Percentiles rank a stretch among this genome's conserved stretches.
phyloP scores from a whole-genome alignment of 352 stramenopile genomes.

The Thraustochytrium striatum region DNA sequence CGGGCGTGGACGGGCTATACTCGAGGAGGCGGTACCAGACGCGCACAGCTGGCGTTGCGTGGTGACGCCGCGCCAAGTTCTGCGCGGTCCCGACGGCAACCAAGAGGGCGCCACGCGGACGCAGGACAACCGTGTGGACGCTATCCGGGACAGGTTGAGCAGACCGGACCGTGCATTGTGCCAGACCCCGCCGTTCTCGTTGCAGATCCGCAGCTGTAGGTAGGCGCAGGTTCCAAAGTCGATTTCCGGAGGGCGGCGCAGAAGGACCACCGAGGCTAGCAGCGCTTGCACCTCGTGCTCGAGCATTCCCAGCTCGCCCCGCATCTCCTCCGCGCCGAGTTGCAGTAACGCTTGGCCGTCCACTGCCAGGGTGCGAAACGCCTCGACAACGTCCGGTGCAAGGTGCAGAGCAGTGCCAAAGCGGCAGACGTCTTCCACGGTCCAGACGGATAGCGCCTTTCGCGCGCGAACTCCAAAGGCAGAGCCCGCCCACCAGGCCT shows the following conservation, averaged over 20 bases:
- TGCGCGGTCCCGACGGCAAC: not conserved
- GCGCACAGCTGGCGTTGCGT: not conserved
- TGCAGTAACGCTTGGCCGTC: slow-evolving; percentile 13
- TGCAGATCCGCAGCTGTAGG: slow-evolving; percentile 13
- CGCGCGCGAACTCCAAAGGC: slow-evolving; percentile 6
- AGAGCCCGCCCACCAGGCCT: slow-evolving; percentile 30
- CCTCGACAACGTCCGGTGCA: not conserved
- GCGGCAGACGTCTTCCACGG: not conserved
- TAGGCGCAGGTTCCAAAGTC: slow-evolving; percentile 10
- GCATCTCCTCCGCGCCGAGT: slow-evolving; percentile 19
- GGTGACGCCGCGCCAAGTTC: not conserved
- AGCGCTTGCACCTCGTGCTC: slow-evolving; percentile 6
- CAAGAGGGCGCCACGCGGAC: not conserved
- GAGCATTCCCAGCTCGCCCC: slow-evolving; percentile 16
- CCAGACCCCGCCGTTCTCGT: not conserved
- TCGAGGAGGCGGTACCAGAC: slow-evolving; percentile 39
- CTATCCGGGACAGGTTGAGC: not conserved
- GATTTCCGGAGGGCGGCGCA: slow-evolving; percentile 14
- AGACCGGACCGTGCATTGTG: not conserved
- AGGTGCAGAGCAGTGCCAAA: not conserved
- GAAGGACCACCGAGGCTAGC: not conserved
- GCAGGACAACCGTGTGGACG: slow-evolving; percentile 25
- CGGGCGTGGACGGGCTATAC: not conserved
- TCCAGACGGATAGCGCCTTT: slow-evolving; percentile 30
- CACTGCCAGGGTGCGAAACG: slow-evolving; percentile 7